A percentile compares a stretch with the other conserved stretches of the same genome.
These are phyloP conservation scores for Biancaea sappan DNA, from an alignment of 306 rosid species.

Conservation along the genomic window DNA sequence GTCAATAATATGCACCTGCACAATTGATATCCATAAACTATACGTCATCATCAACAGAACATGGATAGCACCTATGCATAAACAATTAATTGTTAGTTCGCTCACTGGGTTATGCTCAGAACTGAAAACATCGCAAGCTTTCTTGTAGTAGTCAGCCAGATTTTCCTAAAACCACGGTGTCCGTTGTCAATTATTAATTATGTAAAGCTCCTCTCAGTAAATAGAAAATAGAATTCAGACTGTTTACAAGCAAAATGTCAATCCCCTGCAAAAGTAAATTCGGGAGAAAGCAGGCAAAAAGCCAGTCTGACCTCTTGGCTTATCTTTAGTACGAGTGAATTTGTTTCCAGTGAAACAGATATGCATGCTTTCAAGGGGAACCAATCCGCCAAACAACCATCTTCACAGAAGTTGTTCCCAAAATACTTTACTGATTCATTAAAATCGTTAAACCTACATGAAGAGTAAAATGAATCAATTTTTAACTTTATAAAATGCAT, in stretches of 20 bases:
- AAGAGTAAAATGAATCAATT: slow-evolving; percentile 39
- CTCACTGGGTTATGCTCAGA: slow-evolving; percentile 61
- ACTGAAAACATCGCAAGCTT: slow-evolving; percentile 66
- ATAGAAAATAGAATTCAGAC: not conserved
- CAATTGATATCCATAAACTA: slow-evolving; percentile 30
- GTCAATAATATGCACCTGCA: slow-evolving; percentile 88
- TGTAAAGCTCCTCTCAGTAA: slow-evolving; percentile 16
- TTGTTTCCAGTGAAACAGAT: slow-evolving; percentile 64
- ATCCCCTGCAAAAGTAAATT: slow-evolving; percentile 14
- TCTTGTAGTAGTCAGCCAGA: slow-evolving; percentile 48
- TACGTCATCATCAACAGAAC: slow-evolving; percentile 28
- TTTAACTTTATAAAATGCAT: not conserved
- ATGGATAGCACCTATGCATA: not conserved
- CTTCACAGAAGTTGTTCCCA: slow-evolving; percentile 41
- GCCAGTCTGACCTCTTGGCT: slow-evolving; percentile 59
- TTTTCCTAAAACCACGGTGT: slow-evolving; percentile 65
- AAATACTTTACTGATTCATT: slow-evolving; percentile 42
- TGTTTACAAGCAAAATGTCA: not conserved
- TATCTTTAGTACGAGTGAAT: slow-evolving; percentile 68
- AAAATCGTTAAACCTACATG: slow-evolving; percentile 64
- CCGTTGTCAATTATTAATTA: slow-evolving; percentile 26
- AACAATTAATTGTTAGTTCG: slow-evolving; percentile 31
- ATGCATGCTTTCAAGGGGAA: slow-evolving; percentile 71
- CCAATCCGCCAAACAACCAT: slow-evolving; percentile 48
- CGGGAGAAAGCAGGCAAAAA: slow-evolving; percentile 22